Evolutionary conservation across 148 eudicot species (phyloP).

Genomic region (Rhododendron henanense): DNA sequence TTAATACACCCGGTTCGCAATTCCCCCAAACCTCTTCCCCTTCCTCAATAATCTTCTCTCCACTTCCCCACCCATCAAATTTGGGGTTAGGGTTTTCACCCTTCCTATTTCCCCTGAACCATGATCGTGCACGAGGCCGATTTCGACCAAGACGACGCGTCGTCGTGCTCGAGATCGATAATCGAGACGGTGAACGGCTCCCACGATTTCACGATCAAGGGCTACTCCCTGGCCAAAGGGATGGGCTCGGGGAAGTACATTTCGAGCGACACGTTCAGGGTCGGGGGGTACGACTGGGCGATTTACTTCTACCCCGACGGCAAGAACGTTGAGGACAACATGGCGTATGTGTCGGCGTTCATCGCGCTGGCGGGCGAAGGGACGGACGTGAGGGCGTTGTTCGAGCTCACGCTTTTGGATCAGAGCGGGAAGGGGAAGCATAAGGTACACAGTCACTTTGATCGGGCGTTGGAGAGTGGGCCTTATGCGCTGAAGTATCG

Average conservation of each 20-base stretch:
- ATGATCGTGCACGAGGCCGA: constrained; percentile 23
- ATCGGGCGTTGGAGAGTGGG: constrained; percentile 80
- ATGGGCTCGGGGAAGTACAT: constrained; percentile 82
- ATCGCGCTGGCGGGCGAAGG: constrained; percentile 89
- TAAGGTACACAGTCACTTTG: constrained; percentile 87
- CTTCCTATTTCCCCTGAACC: constrained; percentile 18
- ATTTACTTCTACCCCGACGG: constrained; percentile 92
- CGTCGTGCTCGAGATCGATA: constrained; percentile 59
- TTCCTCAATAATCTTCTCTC: background rate
- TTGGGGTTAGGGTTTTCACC: constrained; percentile 17
- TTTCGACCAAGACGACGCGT: background rate
- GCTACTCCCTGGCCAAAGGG: constrained; percentile 83
- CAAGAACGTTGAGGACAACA: constrained; percentile 74
- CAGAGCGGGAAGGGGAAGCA: constrained; percentile 72
- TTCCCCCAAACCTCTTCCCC: background rate
- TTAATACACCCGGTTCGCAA: background rate
- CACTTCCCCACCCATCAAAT: background rate
- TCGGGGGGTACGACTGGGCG: constrained; percentile 94
- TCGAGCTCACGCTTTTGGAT: constrained; percentile 76
- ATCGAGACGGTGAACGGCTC: constrained; percentile 79
- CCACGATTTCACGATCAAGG: constrained; percentile 72
- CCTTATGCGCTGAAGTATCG: constrained; percentile 82
- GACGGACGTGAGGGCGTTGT: constrained; percentile 89
- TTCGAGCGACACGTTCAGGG: constrained; percentile 63
- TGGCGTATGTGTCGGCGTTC: constrained; percentile 70